These are phyloP conservation scores for Cinnamomum micranthum DNA, from an alignment of 164 flowering plant genomes.

Conservation along the genomic window DNA sequence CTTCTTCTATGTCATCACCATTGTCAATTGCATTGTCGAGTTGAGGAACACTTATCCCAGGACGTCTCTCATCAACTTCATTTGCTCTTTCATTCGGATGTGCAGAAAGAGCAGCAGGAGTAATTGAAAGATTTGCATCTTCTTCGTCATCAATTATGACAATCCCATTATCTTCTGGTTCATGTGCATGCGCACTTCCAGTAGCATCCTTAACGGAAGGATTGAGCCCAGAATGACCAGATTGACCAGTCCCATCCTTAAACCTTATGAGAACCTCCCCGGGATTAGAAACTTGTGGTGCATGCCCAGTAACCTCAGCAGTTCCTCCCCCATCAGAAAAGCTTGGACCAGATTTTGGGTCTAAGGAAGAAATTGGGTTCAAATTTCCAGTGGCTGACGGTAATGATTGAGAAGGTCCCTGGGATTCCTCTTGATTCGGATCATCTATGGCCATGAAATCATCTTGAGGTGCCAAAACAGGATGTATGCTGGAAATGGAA, in stretches of 20 bases:
- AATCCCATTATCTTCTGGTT: constrained; percentile 45
- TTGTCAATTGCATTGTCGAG: constrained; percentile 37
- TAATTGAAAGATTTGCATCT: constrained; percentile 39
- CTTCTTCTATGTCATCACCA: constrained; percentile 83
- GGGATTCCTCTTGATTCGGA: constrained; percentile 30
- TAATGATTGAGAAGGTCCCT: constrained; percentile 33
- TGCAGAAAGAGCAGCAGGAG: constrained; percentile 18
- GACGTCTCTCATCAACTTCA: constrained; percentile 18
- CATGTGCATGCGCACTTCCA: constrained; percentile 38
- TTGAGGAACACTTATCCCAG: constrained; percentile 49
- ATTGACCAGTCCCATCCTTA: constrained; percentile 47
- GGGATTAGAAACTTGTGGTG: constrained; percentile 67
- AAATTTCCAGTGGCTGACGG: constrained; percentile 32
- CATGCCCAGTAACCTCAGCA: constrained; percentile 27
- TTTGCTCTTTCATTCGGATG: constrained; percentile 11
- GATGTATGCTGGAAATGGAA: constrained; percentile 31
- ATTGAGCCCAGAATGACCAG: constrained; percentile 44
- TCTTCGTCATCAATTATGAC: constrained; percentile 57
- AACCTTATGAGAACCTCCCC: constrained; percentile 80
- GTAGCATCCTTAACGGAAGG: constrained; percentile 70
- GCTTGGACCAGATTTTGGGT: constrained; percentile 38
- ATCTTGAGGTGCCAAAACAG: constrained; percentile 31
- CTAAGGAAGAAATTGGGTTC: constrained; percentile 60
- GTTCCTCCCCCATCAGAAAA: constrained; percentile 33
- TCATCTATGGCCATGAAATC: constrained; percentile 91